These are phyloP conservation scores for Strobilomyces confusus DNA, from an alignment of 768 basidiomycete genomes.

Conservation along the genomic window DNA sequence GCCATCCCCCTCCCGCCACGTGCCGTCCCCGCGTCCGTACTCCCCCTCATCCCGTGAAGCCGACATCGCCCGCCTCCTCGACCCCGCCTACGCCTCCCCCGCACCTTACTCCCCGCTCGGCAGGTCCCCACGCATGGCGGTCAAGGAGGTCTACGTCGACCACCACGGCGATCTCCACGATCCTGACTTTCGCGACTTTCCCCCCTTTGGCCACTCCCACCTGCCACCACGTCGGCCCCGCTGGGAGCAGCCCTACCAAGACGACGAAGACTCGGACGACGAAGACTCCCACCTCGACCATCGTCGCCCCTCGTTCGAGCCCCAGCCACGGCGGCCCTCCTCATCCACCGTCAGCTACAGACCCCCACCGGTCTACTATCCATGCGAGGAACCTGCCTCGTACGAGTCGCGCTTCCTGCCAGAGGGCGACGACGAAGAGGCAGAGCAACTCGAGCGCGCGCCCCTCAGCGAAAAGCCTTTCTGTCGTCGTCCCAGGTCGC, in stretches of 20 bases:
- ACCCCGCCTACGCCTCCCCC: conserved; percentile 53
- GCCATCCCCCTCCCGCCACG: conserved; percentile 19
- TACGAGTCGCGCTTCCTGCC: conserved; percentile 27
- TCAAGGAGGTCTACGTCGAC: conserved; percentile 50
- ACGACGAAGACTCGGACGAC: conserved; percentile 30
- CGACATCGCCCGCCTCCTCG: conserved; percentile 61
- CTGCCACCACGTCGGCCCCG: conserved; percentile 25
- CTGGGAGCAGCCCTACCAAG: conserved; percentile 33
- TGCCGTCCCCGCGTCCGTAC: conserved; percentile 24
- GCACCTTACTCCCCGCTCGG: conserved; percentile 24
- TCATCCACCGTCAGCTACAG: conserved; percentile 17
- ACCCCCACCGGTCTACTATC: conserved; percentile 22
- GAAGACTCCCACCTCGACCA: conserved; percentile 22
- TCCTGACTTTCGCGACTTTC: conserved; percentile 66
- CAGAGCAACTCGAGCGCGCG: conserved; percentile 11
- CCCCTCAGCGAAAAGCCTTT: conserved; percentile 29
- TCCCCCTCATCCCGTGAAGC: conserved; percentile 38
- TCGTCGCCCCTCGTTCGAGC: conserved; percentile 17
- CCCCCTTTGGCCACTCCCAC: conserved; percentile 30
- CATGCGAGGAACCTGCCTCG: conserved; percentile 29
- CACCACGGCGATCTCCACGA: conserved; percentile 60
- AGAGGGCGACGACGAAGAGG: conserved; percentile 27
- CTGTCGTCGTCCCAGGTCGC: conserved; percentile 17
- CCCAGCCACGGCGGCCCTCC: conserved; percentile 22
- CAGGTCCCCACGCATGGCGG: conserved; percentile 11